Percentiles rank a stretch among this genome's conserved stretches.
Evolutionary conservation across 805 yeast genomes (phyloP).

Genomic region (Maudiozyma barnettii): DNA sequence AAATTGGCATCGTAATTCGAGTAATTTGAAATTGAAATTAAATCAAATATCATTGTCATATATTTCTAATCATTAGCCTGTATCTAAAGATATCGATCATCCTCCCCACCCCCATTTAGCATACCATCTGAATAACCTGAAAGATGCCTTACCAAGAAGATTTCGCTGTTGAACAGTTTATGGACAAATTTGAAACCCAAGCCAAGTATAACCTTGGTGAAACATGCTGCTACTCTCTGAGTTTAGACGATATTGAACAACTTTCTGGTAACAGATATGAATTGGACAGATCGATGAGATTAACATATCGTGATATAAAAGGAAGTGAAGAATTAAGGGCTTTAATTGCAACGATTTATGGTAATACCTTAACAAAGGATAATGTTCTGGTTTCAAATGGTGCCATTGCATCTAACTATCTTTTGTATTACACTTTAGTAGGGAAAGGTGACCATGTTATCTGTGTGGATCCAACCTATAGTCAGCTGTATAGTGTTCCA

Average conservation of each 20-base stretch:
- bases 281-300: conserved; percentile 18
- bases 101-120: neutral
- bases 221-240: conserved; percentile 41
- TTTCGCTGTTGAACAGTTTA: conserved; percentile 45
- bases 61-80: no score
- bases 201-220: conserved; percentile 40
- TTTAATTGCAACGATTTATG: conserved; percentile 32
- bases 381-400: conserved; percentile 44
- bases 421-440: conserved; percentile 36
- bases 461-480: conserved; percentile 42
- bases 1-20: no score
- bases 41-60: no score
- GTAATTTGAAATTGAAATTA: no score
- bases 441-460: conserved; percentile 40
- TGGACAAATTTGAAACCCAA: conserved; percentile 40
- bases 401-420: conserved; percentile 47
- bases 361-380: conserved; percentile 20
- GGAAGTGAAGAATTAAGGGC: conserved; percentile 36
- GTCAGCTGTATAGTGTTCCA: conserved; percentile 42
- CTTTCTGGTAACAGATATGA: conserved; percentile 24
- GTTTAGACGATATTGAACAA: conserved; percentile 32
- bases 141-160: conserved; percentile 37
- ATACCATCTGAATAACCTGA: neutral
- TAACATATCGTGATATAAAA: conserved; percentile 39
- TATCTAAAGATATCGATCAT: no score